Base-by-base conservation (phyloP, 331 rosid genomes). In the Spiraea crenata region DNA sequence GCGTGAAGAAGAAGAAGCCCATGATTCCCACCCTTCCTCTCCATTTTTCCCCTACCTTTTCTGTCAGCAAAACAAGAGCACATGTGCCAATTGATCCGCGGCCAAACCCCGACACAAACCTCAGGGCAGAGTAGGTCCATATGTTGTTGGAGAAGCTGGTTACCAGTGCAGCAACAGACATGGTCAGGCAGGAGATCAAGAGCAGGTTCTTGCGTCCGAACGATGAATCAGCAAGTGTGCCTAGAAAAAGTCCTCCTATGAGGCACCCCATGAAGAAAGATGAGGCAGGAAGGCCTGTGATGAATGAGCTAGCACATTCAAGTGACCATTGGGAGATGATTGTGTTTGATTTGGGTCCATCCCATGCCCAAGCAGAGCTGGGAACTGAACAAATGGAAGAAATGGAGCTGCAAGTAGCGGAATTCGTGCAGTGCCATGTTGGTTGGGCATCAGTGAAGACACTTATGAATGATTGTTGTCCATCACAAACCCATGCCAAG, bases 201-300 rank as follows among this genome's bases (percentile, higher is more conserved):
- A 31, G 62, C 62, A 57, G 38, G 41, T 57, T 57, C 62, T 57
- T 57, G 15, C 62, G 62, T 6, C 62, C 41, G 7, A 57, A 8
- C 34, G 41, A 25, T 8, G 62, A 57, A 20, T 57, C 61, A 35
- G 39, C 40, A 0, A 57, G 9, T 20, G 61, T 9, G 39, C 38
- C 39, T 4, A 57, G 62, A 20, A 57, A 20, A 37, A 57, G 37
- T 38, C 62, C 62, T 3, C 62, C 62, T 5, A 57, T 34, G 8
- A 57, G 62, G 62, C 62, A 57, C 16, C 62, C 62, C 3, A 57
- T 3, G 62, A 57, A 57, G 62, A 57, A 57, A 8, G 62, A 25
- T 2, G 62, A 9, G 6, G 62, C 41, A 4, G 62, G 62, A 3
- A 57, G 38, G 13, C 62, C 62, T 4, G 62, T 20, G n/a, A 57